Percentiles rank a stretch among this genome's conserved stretches.
Conservation (phyloP, 2,329 filamentous ascomycete genomes). For the Botrytis elliptica region DNA sequence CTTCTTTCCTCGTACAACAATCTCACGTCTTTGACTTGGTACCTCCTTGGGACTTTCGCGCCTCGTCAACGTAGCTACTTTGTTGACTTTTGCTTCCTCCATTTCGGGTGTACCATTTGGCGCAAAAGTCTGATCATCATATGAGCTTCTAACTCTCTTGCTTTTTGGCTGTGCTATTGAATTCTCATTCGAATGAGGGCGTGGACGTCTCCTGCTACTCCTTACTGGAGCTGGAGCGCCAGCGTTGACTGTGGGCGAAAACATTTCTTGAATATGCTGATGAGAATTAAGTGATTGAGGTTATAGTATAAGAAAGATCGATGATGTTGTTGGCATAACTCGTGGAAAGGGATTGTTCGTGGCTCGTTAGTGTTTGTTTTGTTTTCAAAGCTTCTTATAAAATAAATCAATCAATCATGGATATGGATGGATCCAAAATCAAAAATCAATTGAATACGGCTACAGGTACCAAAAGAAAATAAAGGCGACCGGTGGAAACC, state of each 20-base stretch:
- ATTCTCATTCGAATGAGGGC: slow-evolving; percentile 56
- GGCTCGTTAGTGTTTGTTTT: slow-evolving; percentile 1
- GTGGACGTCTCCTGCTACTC: slow-evolving; percentile 58
- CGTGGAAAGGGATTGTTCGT: background rate
- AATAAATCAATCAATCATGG: slow-evolving; percentile 5
- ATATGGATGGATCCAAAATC: background rate
- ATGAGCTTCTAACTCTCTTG: slow-evolving; percentile 59
- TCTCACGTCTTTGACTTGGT: slow-evolving; percentile 45
- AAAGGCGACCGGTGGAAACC: slow-evolving; percentile 5
- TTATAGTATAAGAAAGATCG: background rate
- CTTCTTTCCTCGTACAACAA: slow-evolving; percentile 62
- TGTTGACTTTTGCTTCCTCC: slow-evolving; percentile 56
- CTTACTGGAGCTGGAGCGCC: slow-evolving; percentile 56
- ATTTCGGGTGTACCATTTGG: slow-evolving; percentile 50
- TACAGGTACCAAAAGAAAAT: background rate
- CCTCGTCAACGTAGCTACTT: slow-evolving; percentile 42
- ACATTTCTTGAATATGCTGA: slow-evolving; percentile 47
- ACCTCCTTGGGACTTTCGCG: slow-evolving; percentile 35
- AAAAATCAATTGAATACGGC: background rate
- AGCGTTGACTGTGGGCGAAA: slow-evolving; percentile 52
- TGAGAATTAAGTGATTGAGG: background rate
- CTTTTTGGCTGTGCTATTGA: slow-evolving; percentile 57
- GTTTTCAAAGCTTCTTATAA: slow-evolving; percentile 4
- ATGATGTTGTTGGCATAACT: slow-evolving; percentile 5
- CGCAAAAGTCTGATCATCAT: slow-evolving; percentile 57